A percentile compares a stretch with the other conserved stretches of the same genome.
These are phyloP conservation scores for Kwoniella sp. DNA, from an alignment of 768 basidiomycete genomes.

Conservation along the genomic window DNA sequence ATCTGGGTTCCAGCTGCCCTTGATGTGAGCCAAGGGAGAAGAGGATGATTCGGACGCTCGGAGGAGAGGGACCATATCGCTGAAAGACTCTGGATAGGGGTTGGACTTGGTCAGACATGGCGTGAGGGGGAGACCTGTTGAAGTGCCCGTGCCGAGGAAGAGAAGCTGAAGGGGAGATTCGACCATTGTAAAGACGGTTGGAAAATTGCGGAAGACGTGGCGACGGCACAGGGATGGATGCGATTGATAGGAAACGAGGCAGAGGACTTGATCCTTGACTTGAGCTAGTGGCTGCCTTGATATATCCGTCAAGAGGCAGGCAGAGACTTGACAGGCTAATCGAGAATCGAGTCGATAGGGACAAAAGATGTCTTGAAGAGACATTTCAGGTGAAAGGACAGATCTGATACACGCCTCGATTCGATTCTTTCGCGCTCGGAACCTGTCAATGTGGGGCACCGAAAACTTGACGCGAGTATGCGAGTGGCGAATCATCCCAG, in stretches of 20 bases:
- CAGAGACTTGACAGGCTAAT: no score
- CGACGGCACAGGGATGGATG: neutral
- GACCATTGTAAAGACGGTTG: slow-evolving; percentile 1
- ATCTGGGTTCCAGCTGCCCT: slow-evolving; percentile 38
- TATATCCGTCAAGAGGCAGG: no score
- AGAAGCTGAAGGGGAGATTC: slow-evolving; percentile 63
- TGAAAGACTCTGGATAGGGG: slow-evolving; percentile 32
- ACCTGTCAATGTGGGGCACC: no score
- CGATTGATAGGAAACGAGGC: neutral
- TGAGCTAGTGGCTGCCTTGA: no score
- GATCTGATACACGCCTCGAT: no score
- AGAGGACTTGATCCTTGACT: no score
- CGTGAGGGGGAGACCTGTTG: slow-evolving; percentile 67
- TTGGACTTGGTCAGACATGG: slow-evolving; percentile 70
- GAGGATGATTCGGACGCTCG: slow-evolving; percentile 66
- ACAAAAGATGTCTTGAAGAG: no score
- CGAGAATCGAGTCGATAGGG: no score
- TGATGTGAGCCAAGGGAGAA: slow-evolving; percentile 24
- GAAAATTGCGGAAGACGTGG: slow-evolving; percentile 10
- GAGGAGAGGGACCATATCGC: slow-evolving; percentile 53
- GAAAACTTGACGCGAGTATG: no score
- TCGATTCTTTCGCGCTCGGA: no score
- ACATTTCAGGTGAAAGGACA: no score
- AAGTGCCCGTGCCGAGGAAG: slow-evolving; percentile 82
- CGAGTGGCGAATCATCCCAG: no score